Evolutionary conservation across 2,329 filamentous ascomycete species (phyloP).

Genomic region (Exophiala dermatitidis): DNA sequence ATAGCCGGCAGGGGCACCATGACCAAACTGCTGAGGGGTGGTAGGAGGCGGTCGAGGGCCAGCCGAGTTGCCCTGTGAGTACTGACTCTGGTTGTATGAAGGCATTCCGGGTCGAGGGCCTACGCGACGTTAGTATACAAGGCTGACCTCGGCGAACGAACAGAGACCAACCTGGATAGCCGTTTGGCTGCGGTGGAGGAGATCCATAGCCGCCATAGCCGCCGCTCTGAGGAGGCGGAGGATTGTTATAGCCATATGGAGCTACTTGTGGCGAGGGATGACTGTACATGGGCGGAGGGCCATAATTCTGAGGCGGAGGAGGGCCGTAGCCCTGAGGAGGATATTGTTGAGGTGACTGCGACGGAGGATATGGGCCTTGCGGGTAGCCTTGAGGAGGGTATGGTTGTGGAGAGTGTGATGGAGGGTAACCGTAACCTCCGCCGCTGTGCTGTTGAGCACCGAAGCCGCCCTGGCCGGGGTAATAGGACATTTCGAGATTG

Average conservation of each 20-base stretch:
- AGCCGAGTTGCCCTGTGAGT: constrained; percentile 31
- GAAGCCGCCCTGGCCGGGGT: constrained; percentile 15
- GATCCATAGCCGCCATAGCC: constrained; percentile 29
- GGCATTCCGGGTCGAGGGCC: constrained; percentile 25
- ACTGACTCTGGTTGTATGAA: constrained; percentile 8
- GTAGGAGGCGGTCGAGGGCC: constrained; percentile 61
- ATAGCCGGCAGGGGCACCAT: constrained; percentile 72
- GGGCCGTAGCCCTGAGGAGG: constrained; percentile 40
- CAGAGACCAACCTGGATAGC: constrained; percentile 34
- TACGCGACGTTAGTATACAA: constrained; percentile 6
- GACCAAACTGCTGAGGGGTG: constrained; percentile 64
- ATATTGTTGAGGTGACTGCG: constrained; percentile 30
- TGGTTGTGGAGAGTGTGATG: constrained; percentile 30
- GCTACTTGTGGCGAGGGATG: constrained; percentile 1
- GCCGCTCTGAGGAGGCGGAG: constrained; percentile 31
- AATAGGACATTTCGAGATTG: constrained; percentile 16
- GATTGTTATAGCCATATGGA: constrained; percentile 31
- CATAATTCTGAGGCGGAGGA: constrained; percentile 33
- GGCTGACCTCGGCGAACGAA: not conserved
- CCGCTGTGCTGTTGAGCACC: constrained; percentile 42
- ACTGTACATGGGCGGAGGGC: constrained; percentile 16
- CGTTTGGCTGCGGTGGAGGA: constrained; percentile 34
- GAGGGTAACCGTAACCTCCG: constrained; percentile 19
- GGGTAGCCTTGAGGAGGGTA: constrained; percentile 28
- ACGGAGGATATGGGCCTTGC: constrained; percentile 22